These are phyloP conservation scores for Hericium rajendrae DNA, from an alignment of 768 basidiomycete species.

Conservation along the genomic window DNA sequence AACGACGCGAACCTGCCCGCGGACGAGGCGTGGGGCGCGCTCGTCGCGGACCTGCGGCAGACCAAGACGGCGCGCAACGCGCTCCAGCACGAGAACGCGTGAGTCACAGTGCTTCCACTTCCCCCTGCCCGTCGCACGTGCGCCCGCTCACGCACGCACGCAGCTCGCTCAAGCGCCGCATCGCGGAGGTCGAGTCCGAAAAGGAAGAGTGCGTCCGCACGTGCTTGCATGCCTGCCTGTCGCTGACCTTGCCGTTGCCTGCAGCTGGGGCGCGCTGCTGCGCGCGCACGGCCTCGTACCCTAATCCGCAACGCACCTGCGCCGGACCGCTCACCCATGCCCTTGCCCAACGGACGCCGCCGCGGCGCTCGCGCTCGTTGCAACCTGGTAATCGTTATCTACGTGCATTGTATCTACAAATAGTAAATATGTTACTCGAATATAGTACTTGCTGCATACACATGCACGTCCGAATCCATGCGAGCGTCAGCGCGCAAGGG, in stretches of 20 bases:
- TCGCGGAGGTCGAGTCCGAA: constrained; percentile 65
- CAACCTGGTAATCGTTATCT: not conserved
- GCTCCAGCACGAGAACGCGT: constrained; percentile 76
- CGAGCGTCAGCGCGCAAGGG: too few species aligned
- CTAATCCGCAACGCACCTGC: too few species aligned
- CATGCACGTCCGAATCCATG: too few species aligned
- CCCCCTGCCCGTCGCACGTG: not conserved
- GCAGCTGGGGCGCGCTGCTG: constrained; percentile 61
- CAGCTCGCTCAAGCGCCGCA: constrained; percentile 60
- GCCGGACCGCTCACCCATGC: not conserved
- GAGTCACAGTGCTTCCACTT: constrained; percentile 21
- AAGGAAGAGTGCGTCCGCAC: constrained; percentile 62
- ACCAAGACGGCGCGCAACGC: constrained; percentile 72
- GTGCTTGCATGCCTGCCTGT: not conserved
- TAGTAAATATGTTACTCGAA: too few species aligned
- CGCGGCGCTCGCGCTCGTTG: too few species aligned
- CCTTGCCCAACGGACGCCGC: too few species aligned
- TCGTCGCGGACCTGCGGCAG: constrained; percentile 60
- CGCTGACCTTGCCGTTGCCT: not conserved
- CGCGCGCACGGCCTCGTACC: constrained; percentile 36
- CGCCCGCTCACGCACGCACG: constrained; percentile 5
- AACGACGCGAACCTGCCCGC: constrained; percentile 75
- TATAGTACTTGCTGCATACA: too few species aligned
- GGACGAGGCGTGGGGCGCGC: constrained; percentile 73
- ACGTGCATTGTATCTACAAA: constrained; percentile 2